Evolutionary conservation across 2,329 filamentous ascomycete species (phyloP).

Genomic region (Zymoseptoria passerinii): DNA sequence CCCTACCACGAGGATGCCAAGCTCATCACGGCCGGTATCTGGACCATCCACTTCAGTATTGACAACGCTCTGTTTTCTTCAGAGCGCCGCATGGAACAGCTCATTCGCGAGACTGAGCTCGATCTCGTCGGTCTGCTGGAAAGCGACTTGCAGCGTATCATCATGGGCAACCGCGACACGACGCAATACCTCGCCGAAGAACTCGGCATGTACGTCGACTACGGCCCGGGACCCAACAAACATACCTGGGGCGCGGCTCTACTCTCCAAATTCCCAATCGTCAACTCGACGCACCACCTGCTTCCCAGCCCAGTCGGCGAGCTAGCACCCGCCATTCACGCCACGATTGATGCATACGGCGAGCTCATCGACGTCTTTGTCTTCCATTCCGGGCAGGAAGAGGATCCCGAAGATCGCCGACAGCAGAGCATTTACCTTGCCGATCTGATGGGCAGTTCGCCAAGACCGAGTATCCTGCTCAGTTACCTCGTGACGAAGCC

Average conservation of each 20-base stretch:
- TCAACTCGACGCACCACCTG: slow-evolving; percentile 94
- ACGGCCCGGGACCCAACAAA: slow-evolving; percentile 94
- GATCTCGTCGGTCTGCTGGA: slow-evolving; percentile 94
- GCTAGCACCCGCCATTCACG: slow-evolving; percentile 89
- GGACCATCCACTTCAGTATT: slow-evolving; percentile 96
- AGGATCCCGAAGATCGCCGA: slow-evolving; percentile 84
- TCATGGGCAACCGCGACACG: slow-evolving; percentile 97
- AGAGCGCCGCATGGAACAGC: slow-evolving; percentile 77
- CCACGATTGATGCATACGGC: slow-evolving; percentile 90
- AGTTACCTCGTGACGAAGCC: slow-evolving; percentile 91
- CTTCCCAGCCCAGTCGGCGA: slow-evolving; percentile 90
- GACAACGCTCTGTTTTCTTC: slow-evolving; percentile 99
- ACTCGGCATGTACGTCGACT: slow-evolving; percentile 97
- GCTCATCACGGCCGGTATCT: slow-evolving; percentile 87
- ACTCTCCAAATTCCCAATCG: slow-evolving; percentile 92
- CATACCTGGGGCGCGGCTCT: slow-evolving; percentile 95
- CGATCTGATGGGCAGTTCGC: slow-evolving; percentile 74
- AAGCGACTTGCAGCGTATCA: slow-evolving; percentile 89
- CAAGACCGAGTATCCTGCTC: slow-evolving; percentile 74
- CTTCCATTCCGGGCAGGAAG: slow-evolving; percentile 97
- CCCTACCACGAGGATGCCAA: slow-evolving; percentile 85
- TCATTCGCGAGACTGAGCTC: slow-evolving; percentile 72
- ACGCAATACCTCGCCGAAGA: slow-evolving; percentile 94
- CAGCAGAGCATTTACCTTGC: slow-evolving; percentile 81
- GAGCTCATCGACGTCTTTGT: slow-evolving; percentile 88